phyloP scores from a whole-genome alignment of 371 early-diverging fungal species.

The Mortierella sp. region DNA sequence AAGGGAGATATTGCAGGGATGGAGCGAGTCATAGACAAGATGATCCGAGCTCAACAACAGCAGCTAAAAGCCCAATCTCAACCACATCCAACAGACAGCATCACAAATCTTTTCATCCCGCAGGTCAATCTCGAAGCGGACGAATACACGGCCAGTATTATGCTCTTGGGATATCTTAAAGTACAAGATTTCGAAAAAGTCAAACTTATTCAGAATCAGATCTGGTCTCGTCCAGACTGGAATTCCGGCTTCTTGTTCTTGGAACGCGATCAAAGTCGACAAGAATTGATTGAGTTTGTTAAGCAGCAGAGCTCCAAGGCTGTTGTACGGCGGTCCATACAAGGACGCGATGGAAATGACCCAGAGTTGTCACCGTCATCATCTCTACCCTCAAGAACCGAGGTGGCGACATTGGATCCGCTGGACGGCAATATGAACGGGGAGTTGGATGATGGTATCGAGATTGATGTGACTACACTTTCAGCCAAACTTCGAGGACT shows the following conservation, averaged over 20 bases:
- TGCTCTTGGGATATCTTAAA: conserved; percentile 43
- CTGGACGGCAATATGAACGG: conserved; percentile 12
- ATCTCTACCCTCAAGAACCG: not conserved
- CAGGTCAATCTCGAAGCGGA: conserved; percentile 32
- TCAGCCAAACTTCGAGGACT: conserved; percentile 41
- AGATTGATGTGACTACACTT: conserved; percentile 47
- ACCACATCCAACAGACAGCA: not conserved
- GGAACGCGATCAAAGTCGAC: conserved; percentile 24
- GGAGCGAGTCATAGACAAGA: conserved; percentile 46
- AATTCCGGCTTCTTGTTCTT: conserved; percentile 20
- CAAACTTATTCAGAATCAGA: conserved; percentile 26
- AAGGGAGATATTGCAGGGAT: conserved; percentile 28
- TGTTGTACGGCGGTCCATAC: conserved; percentile 8
- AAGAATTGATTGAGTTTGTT: conserved; percentile 25
- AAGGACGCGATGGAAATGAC: conserved; percentile 1
- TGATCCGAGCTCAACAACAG: conserved; percentile 23
- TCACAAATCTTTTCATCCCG: not conserved
- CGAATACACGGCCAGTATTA: conserved; percentile 51
- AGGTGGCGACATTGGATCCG: not conserved
- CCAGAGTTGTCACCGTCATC: not conserved
- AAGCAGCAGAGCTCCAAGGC: conserved; percentile 27
- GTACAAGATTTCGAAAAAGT: conserved; percentile 28
- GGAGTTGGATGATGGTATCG: conserved; percentile 44
- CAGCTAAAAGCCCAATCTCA: conserved; percentile 1
- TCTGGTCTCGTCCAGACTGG: conserved; percentile 35